A percentile compares a stretch with the other conserved stretches of the same genome.
Conservation (phyloP, 495 filamentous ascomycete species). For the Apodospora peruviana region DNA sequence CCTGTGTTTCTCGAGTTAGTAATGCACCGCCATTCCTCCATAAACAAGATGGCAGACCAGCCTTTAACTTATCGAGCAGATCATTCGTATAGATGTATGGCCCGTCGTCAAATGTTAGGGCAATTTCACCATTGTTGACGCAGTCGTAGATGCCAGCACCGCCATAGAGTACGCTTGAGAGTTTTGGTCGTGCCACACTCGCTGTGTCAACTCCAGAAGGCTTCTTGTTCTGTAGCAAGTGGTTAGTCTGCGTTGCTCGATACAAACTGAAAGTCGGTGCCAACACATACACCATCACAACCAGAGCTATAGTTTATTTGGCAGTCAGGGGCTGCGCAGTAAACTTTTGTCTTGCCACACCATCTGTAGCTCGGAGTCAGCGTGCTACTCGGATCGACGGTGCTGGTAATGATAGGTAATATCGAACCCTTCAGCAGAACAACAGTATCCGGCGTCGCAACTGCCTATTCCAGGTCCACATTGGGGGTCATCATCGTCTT, state of each 20-base stretch:
- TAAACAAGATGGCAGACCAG: constrained; percentile 4
- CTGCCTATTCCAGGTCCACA: constrained; percentile 40
- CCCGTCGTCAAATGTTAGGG: constrained; percentile 76
- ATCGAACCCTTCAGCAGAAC: constrained; percentile 54
- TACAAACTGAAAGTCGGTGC: neutral
- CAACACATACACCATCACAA: constrained; percentile 53
- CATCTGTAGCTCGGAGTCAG: too few species aligned
- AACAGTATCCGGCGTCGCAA: constrained; percentile 56
- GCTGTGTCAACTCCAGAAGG: constrained; percentile 59
- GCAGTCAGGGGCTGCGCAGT: constrained; percentile 67
- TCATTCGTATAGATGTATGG: constrained; percentile 64
- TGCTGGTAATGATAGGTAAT: too few species aligned
- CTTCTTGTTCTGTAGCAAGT: constrained; percentile 38
- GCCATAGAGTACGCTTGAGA: constrained; percentile 55
- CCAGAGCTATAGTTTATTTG: constrained; percentile 57
- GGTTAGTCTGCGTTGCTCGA: constrained; percentile 3
- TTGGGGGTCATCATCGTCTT: constrained; percentile 18
- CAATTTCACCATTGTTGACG: constrained; percentile 55
- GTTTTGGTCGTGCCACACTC: constrained; percentile 50
- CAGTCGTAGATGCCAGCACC: constrained; percentile 64
- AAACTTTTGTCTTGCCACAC: constrained; percentile 56
- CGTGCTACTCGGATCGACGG: too few species aligned
- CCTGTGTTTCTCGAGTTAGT: constrained; percentile 24
- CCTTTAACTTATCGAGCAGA: constrained; percentile 60
- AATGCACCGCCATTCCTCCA: neutral